Conservation (phyloP, 2,329 filamentous ascomycete species). For the Pezicula carpinea region DNA sequence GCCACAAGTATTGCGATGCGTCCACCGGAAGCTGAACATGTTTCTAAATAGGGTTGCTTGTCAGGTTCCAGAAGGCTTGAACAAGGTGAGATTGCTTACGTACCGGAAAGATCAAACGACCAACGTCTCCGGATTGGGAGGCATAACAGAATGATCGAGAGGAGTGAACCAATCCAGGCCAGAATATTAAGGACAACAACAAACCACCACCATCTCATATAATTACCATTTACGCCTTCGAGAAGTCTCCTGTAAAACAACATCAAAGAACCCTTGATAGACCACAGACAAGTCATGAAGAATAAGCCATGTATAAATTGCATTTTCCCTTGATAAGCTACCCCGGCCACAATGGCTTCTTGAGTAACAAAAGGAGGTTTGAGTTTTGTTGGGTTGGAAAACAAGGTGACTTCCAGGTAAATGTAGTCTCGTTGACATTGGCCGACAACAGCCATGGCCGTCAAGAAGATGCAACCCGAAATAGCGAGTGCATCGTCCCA, state of each 20-base stretch:
- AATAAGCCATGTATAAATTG: conserved; percentile 19
- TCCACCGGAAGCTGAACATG: conserved; percentile 6
- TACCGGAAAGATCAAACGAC: conserved; percentile 7
- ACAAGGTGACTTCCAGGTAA: neutral
- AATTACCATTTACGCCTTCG: conserved; percentile 5
- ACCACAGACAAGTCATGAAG: conserved; percentile 22
- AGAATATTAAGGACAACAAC: conserved; percentile 11
- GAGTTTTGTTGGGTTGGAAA: too few relatives aligned
- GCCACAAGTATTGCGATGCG: neutral
- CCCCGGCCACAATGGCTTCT: too few relatives aligned
- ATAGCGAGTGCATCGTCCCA: neutral
- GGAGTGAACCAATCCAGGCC: neutral
- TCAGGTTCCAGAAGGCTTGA: neutral
- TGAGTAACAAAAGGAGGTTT: too few relatives aligned
- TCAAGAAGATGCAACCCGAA: neutral
- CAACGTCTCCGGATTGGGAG: conserved; percentile 4
- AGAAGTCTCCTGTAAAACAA: conserved; percentile 15
- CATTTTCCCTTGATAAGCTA: neutral
- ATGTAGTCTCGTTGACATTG: neutral
- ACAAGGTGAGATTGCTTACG: neutral
- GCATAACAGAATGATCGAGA: conserved; percentile 6
- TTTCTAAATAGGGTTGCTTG: conserved; percentile 6
- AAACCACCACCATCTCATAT: conserved; percentile 17
- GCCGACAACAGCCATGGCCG: neutral
- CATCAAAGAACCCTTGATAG: conserved; percentile 18